Base-by-base conservation (phyloP, 805 yeast species). In the Nakazawaea populi region DNA sequence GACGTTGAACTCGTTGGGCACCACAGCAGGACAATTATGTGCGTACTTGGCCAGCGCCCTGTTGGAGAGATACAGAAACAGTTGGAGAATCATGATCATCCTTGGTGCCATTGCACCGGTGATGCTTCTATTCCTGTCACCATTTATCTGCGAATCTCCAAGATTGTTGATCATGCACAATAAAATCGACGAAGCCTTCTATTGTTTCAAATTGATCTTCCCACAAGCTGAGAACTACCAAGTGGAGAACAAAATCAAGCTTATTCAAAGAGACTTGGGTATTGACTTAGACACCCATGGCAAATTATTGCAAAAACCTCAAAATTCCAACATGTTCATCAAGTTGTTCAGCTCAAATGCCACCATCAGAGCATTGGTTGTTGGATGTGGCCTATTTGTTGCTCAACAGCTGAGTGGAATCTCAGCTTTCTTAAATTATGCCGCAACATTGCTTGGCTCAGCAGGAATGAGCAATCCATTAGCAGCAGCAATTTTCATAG, bases 351-450 rank as follows among this genome's bases (percentile, higher is more conserved):
- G 59, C 72, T 74, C 52, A 63, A 61, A 58, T 58, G 68, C 58
- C 52, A 76, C 71, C 24, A 63, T 59, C 40, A 62, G 72, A 47
- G 77, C 77, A 0, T 55, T 73, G 5, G 54, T 74, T 43, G 76
- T 81, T 9, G 72, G 82, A 4, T 74, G 79, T 56, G 75, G 76
- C 18, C 62, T 82, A 42, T 69, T 80, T 72, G 70, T 78, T 54
- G 72, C 78, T 55, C 86, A 82, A 60, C 86, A 81, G 62, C 69
- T 75, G 47, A 73, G 80, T n/a, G 86, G 86, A 49, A 76, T 79
- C 60, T 80, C 80, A 65, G 80, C 82, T 40, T 79, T 82, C 59
- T 79, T 81, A 76, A 81, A 80, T 63, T 82, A 80, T 58, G 78
- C 83, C 5, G 77, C 85, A 8, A 71, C 82, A 11, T 73, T 82